These are phyloP conservation scores for Flaveria linearis DNA, from an alignment of 129 eudicot species.

Conservation along the genomic window DNA sequence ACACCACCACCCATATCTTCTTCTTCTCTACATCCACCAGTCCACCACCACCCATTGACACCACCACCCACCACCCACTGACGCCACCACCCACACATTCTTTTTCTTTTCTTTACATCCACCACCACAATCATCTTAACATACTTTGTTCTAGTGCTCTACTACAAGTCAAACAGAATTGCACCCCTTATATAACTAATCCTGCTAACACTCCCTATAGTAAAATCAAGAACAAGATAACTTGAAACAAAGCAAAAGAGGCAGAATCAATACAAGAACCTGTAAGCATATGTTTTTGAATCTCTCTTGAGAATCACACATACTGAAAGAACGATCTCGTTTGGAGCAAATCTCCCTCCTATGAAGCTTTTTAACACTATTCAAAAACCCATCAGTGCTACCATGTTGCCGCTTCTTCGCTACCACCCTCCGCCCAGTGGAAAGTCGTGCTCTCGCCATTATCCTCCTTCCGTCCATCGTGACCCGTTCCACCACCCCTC, in stretches of 20 bases:
- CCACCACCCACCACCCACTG: too few relatives aligned
- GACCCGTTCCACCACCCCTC: background rate
- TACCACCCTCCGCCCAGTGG: conserved; percentile 80
- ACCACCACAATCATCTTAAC: conserved; percentile 2
- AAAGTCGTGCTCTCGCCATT: conserved; percentile 87
- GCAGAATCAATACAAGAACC: conserved; percentile 39
- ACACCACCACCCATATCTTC: too few relatives aligned
- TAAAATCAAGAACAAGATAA: too few relatives aligned
- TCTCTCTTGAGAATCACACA: conserved; percentile 94
- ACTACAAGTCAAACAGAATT: background rate
- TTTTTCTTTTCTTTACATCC: too few relatives aligned
- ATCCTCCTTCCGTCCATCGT: conserved; percentile 91
- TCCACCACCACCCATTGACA: too few relatives aligned
- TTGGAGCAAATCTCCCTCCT: conserved; percentile 94
- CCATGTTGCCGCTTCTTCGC: conserved; percentile 88
- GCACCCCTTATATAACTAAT: background rate
- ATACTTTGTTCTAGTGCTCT: background rate
- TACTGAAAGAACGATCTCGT: conserved; percentile 83
- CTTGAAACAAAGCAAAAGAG: too few relatives aligned
- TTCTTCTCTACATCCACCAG: too few relatives aligned
- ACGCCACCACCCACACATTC: too few relatives aligned
- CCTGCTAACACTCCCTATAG: background rate
- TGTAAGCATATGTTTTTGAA: conserved; percentile 80
- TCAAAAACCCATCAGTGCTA: conserved; percentile 80
- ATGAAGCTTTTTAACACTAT: conserved; percentile 92